Percentiles rank a stretch among this genome's conserved stretches.
These are phyloP conservation scores for Cyclotella baltica DNA, from an alignment of 108 stramenopile genomes.

Conservation along the genomic window DNA sequence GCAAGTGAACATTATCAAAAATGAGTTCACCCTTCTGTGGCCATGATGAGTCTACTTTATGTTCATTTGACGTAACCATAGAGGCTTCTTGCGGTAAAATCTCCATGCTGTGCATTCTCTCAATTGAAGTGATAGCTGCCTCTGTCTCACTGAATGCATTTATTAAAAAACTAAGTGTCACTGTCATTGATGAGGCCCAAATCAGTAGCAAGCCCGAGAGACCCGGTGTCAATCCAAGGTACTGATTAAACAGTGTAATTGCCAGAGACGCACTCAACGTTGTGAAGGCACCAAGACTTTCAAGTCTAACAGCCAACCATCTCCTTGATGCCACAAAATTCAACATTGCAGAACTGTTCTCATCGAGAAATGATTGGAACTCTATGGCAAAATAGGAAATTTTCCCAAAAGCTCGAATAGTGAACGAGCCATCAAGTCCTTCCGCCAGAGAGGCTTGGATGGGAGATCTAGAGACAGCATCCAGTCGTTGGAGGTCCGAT, in stretches of 20 bases:
- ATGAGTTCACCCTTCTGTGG: slow-evolving; percentile 79
- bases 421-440: slow-evolving; percentile 69
- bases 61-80: slow-evolving; percentile 50
- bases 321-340: slow-evolving; percentile 69
- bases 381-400: slow-evolving; percentile 42
- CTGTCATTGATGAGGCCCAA: slow-evolving; percentile 61
- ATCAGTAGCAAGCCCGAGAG: slow-evolving; percentile 26
- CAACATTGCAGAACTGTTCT: slow-evolving; percentile 62
- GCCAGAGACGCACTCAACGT: slow-evolving; percentile 59
- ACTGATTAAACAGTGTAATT: slow-evolving; percentile 57
- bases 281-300: slow-evolving; percentile 65
- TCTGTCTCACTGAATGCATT: slow-evolving; percentile 65
- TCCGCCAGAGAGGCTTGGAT: slow-evolving; percentile 72
- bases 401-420: slow-evolving; percentile 66
- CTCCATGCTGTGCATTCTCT: slow-evolving; percentile 75
- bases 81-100: slow-evolving; percentile 63
- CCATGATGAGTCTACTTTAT: slow-evolving; percentile 49
- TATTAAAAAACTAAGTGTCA: slow-evolving; percentile 69
- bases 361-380: slow-evolving; percentile 51
- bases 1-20: slow-evolving; percentile 79
- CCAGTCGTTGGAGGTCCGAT: slow-evolving; percentile 73
- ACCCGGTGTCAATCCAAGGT: slow-evolving; percentile 51
- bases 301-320: slow-evolving; percentile 84
- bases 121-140: slow-evolving; percentile 75
- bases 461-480: slow-evolving; percentile 69